Base-by-base conservation (phyloP, 495 filamentous ascomycete species). In the Podospora sp. region DNA sequence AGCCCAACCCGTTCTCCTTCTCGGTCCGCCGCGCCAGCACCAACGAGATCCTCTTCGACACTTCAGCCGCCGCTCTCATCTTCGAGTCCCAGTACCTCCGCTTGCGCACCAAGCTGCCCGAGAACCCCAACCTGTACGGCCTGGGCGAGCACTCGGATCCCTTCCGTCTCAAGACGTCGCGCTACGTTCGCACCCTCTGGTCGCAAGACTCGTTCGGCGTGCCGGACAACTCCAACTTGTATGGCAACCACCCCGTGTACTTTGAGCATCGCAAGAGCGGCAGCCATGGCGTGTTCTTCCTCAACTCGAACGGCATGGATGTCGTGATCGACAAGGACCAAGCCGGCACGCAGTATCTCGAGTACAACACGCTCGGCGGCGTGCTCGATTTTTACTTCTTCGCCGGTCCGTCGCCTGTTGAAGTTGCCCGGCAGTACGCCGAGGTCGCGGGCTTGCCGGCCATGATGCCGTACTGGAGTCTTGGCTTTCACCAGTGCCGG, bases 401-500 rank as follows among this genome's bases (percentile, higher is more conserved):
- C 25, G 84, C 89, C 59, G 93, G 93, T 0, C 88, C 91, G 0
- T 84, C 80, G 20, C 91, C 93, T 0, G 83, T 86, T 49, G 84
- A 90, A 50, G 92, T 93, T 0, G 83, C 87, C 51, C 79, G 83
- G 75, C 91, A 96, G 74, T 96, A 97, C 71, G 81, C 89, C 22
- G 84, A 90, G 52, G 79, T 93, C 21, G 86, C 89, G 21, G 90
- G 90, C 0, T 75, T 87, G 21, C 87, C 92, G 1, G 84, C 84
- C 0, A 92, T 95, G 90, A 87, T 91, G 81, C 90, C 91, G 0
- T 96, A 96, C 77, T 96, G 92, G 92, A 83, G 85, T 0, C 86
- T 95, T 63, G 93, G 93, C n/a, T 92, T 92, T 76, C 92, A 97
- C 71, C 88, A 96, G 68, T 96, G 92, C 78, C 84, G 90, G 71